These are phyloP conservation scores for Penicillium canariense DNA, from an alignment of 495 filamentous ascomycete species.

Conservation along the genomic window DNA sequence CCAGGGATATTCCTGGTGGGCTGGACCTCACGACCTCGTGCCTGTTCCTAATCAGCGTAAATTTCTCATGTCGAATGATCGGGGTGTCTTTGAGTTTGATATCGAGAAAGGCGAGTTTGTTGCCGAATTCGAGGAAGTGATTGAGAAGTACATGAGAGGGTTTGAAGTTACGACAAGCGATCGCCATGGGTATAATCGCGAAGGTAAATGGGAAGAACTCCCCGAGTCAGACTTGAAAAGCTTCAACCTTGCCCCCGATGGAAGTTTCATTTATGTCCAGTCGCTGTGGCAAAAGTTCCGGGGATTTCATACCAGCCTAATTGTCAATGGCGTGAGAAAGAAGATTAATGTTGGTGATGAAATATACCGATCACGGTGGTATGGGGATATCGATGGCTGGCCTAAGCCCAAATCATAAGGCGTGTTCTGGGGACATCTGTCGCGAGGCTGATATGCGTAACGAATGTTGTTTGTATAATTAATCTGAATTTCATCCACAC, in stretches of 20 bases:
- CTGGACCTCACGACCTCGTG: slow-evolving; percentile 30
- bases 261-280: slow-evolving; percentile 28
- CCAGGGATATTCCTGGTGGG: slow-evolving; percentile 26
- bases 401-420: slow-evolving; percentile 22
- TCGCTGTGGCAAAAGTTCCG: slow-evolving; percentile 25
- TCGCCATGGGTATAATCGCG: slow-evolving; percentile 23
- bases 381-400: slow-evolving; percentile 31
- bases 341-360: slow-evolving; percentile 27
- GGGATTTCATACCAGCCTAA: slow-evolving; percentile 27
- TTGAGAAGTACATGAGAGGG: slow-evolving; percentile 24
- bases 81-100: slow-evolving; percentile 27
- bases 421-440: too few species aligned
- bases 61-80: slow-evolving; percentile 28
- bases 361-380: slow-evolving; percentile 33
- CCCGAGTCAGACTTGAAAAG: slow-evolving; percentile 29
- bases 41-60: slow-evolving; percentile 28
- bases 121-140: slow-evolving; percentile 13
- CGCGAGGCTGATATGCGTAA: background rate
- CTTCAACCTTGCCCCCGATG: slow-evolving; percentile 30
- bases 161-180: slow-evolving; percentile 29
- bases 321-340: slow-evolving; percentile 17
- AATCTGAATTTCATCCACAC: background rate
- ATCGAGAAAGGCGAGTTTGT: slow-evolving; percentile 17
- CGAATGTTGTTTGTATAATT: background rate
- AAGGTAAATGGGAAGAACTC: slow-evolving; percentile 22